Evolutionary conservation across 169 alveolate genomes (phyloP).

Genomic region (Toxoplasma gondii): DNA sequence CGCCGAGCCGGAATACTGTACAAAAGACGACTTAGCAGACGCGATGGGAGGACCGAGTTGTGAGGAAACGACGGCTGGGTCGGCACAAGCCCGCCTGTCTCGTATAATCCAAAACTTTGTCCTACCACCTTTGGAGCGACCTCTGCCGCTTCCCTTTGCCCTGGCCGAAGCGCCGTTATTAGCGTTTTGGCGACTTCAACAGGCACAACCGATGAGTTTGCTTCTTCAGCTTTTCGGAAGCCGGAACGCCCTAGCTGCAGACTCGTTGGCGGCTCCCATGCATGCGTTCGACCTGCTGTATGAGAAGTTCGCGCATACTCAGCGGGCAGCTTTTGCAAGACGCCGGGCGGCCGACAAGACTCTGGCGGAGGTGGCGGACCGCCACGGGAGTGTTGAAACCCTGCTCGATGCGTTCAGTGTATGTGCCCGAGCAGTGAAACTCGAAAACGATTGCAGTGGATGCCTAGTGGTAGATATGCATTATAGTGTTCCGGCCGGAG

Average conservation of each 20-base stretch:
- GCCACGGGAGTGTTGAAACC: constrained; percentile 11
- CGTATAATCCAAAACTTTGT: constrained; percentile 46
- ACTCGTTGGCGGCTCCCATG: constrained; percentile 56
- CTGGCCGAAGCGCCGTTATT: constrained; percentile 62
- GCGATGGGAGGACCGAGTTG: background rate
- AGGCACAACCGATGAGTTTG: constrained; percentile 32
- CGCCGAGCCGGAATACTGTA: background rate
- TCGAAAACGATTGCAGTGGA: constrained; percentile 6
- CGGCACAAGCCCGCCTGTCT: background rate
- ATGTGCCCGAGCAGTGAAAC: background rate
- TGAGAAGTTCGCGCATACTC: constrained; percentile 12
- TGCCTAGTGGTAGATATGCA: background rate
- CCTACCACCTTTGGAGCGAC: constrained; percentile 59
- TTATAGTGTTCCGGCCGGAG: background rate
- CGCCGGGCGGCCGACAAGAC: background rate
- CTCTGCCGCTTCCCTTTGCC: constrained; percentile 55
- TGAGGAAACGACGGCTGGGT: background rate
- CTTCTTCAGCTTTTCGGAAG: constrained; percentile 47
- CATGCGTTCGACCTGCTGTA: constrained; percentile 61
- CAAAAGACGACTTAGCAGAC: background rate
- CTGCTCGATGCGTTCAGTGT: constrained; percentile 18
- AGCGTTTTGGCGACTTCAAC: constrained; percentile 65
- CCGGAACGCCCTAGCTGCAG: constrained; percentile 42
- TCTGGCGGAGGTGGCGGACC: constrained; percentile 20
- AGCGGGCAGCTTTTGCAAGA: background rate